Percentiles rank a stretch among this genome's conserved stretches.
Evolutionary conservation across 768 basidiomycete species (phyloP).

Genomic region (Lactarius tabidus): DNA sequence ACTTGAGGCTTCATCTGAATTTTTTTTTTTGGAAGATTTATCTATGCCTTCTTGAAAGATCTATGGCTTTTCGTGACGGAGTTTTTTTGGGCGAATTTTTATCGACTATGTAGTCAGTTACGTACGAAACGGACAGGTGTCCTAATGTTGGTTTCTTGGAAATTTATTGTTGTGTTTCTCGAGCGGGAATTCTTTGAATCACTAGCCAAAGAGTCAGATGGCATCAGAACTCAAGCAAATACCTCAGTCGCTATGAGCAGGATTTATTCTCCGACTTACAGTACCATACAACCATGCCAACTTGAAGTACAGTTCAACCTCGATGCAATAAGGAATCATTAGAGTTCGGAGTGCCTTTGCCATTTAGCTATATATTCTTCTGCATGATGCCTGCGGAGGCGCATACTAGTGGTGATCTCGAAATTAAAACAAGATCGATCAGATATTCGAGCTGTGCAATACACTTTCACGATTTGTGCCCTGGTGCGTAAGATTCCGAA

Average conservation of each 20-base stretch:
- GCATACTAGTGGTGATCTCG: no score
- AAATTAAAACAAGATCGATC: not conserved
- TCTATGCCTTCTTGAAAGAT: no score
- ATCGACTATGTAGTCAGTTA: not conserved
- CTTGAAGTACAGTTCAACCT: no score
- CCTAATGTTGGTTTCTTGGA: not conserved
- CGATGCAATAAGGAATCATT: no score
- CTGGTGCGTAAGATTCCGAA: not conserved
- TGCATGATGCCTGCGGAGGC: no score
- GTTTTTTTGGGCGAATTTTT: not conserved
- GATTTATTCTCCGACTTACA: not conserved
- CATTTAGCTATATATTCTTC: no score
- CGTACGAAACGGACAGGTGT: not conserved
- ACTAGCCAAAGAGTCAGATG: no score
- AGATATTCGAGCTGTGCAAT: not conserved
- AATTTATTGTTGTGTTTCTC: not conserved
- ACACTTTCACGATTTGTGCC: not conserved
- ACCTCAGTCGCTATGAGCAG: not conserved
- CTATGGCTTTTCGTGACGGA: not conserved
- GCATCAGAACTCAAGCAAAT: not conserved
- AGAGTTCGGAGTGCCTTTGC: no score
- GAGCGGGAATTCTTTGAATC: not conserved
- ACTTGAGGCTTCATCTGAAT: not conserved
- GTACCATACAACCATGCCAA: not conserved
- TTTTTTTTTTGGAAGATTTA: no score